Evolutionary conservation across 345 rosid genomes (phyloP).

Genomic region (Rhodamnia rubescens): DNA sequence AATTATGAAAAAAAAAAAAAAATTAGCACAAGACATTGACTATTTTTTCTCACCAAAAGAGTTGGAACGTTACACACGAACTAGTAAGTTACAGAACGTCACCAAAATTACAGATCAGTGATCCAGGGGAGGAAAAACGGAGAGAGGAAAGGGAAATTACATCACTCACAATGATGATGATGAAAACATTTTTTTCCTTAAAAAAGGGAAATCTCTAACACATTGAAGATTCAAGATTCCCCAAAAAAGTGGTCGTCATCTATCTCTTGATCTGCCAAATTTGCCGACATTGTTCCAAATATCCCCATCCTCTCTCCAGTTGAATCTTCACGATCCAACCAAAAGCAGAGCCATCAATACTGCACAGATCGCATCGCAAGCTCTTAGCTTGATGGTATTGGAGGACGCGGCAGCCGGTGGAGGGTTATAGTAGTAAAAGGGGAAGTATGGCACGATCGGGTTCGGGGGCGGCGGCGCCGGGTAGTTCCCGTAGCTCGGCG

Average conservation of each 20-base stretch:
- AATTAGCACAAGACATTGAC: too few relatives aligned
- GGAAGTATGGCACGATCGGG: slow-evolving; percentile 44
- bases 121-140: background rate
- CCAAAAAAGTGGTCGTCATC: background rate
- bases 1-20: too few relatives aligned
- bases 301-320: background rate
- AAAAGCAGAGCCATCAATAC: background rate
- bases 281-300: background rate
- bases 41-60: too few relatives aligned
- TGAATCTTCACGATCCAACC: background rate
- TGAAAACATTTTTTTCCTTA: background rate
- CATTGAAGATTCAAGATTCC: background rate
- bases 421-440: slow-evolving; percentile 27
- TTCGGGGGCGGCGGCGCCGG: slow-evolving; percentile 37
- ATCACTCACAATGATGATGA: background rate
- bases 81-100: background rate
- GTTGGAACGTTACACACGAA: background rate
- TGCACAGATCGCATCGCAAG: background rate
- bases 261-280: background rate
- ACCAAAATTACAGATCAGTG: background rate
- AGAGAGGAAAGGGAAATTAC: background rate
- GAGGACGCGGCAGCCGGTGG: slow-evolving; percentile 4
- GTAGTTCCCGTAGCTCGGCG: slow-evolving; percentile 13
- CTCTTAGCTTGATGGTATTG: background rate
- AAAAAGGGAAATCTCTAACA: too few relatives aligned